Evolutionary conservation across 345 rosid genomes (phyloP), one percentile per base, ranked within the genome.

Genomic region (Syzygium aromaticum): DNA sequence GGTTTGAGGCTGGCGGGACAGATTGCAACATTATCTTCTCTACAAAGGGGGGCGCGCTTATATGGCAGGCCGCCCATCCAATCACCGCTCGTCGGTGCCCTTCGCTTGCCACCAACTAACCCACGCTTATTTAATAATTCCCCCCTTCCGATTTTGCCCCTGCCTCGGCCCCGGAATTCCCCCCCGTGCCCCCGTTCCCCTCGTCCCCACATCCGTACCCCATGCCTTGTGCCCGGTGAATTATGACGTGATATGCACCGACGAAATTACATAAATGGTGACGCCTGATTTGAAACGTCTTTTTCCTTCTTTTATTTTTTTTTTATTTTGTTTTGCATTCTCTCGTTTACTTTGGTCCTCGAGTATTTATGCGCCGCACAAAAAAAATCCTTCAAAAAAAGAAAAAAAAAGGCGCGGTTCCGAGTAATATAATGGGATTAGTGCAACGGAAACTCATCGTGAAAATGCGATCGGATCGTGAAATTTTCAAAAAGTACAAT

Each of bases 81-180:
- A 93, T 93, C 91, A 90, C 64, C 84, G 52, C 87, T 85, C 93
- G 94, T 92, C 92, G 95, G 94, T 91, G 94, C 89, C 91, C 82
- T 54, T 51, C 54, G 64, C 87, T 57, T 22, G 40, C 88, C 56
- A 78, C 91, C 91, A 89, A 87, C 92, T 85, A 91, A 88, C 91
- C 61, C 88, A 30, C 88, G 30, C 84, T 77, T 54, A 87, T 88
- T 57, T 33, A 4, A 6, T 89, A 40, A 73, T 73, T 73, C 25
- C 49, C 49, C 80, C 19, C 10, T 85, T 30, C 77, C 53, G 11
- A 1, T 84, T 90, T 82, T 87, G 16, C 92, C 93, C 91, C 27
- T 7, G 5, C 27, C 80, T 8, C 87, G 4, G 12, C 5, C 19
- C 63, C 5, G 52, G 54, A 86, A 85, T 28, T 85, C 22, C 86